Percentiles rank a stretch among this genome's conserved stretches.
Evolutionary conservation across 257 asterid species (phyloP).

Genomic region (Capsicum rhomboideum): DNA sequence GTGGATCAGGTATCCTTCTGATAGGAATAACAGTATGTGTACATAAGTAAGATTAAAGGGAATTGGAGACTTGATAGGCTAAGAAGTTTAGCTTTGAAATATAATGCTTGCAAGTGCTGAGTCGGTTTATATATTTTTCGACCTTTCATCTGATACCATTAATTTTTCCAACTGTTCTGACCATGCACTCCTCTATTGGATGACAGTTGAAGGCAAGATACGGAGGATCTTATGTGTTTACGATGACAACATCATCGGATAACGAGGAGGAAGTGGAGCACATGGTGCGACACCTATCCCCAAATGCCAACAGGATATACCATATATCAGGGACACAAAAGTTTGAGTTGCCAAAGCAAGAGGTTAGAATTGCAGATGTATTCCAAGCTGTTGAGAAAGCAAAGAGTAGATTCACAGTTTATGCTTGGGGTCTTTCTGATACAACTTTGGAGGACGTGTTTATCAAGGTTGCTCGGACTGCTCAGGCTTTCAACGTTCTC

Average conservation of each 20-base stretch:
- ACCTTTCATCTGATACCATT: neutral
- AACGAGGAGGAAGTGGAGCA: conserved; percentile 70
- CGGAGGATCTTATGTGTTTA: conserved; percentile 87
- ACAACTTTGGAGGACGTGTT: conserved; percentile 93
- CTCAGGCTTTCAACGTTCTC: conserved; percentile 53
- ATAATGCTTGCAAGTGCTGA: neutral
- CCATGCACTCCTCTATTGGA: neutral
- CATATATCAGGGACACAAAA: conserved; percentile 92
- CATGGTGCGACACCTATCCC: conserved; percentile 47
- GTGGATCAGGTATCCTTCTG: neutral
- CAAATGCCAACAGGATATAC: conserved; percentile 67
- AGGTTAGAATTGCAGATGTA: conserved; percentile 68
- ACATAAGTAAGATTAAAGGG: neutral
- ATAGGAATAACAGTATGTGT: neutral
- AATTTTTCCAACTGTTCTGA: neutral
- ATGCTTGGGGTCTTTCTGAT: conserved; percentile 96
- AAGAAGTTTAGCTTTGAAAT: neutral
- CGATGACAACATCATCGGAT: conserved; percentile 73
- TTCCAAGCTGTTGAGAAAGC: conserved; percentile 80
- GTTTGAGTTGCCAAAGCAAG: conserved; percentile 86
- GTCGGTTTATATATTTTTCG: neutral
- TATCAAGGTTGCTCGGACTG: conserved; percentile 83
- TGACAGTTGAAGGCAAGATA: conserved; percentile 86
- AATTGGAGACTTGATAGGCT: neutral
- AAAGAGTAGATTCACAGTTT: conserved; percentile 69